Evolutionary conservation across 1,139 yeast genomes (phyloP), one percentile per base, ranked within the genome.

Genomic region (Candida glucosophila): DNA sequence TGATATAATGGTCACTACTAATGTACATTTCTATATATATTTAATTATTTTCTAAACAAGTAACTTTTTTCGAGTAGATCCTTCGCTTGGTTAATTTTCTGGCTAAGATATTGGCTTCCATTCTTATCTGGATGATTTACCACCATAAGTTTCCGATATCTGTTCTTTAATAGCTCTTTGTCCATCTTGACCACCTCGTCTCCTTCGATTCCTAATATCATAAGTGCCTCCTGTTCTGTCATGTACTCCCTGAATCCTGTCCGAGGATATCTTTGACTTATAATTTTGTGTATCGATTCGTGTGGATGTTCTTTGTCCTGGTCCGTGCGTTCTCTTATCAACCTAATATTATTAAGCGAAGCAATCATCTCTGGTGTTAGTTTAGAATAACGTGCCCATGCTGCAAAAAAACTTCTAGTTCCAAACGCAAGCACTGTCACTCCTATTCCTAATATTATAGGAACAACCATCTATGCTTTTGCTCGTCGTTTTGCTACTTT

Each of bases 101-200:
- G 74, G 3, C 83, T 76, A 25, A 81, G 36, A 40, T 73, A 80
- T 27, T 70, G 67, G 37, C 85, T 75, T 1, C 94, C 94, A 5
- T 80, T 77, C 36, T 65, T 67, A 46, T 81, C 94, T 0, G 94
- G 93, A 44, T 81, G 94, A 40, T 64, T 82, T 51, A 90, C 65
- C 95, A 90, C 86, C 59, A 83, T 81, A 34, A 63, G 51, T 49
- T 55, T 56, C 29, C 90, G 56, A 47, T 81, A 85, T 34, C 73
- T 55, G 29, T 60, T 58, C 30, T 67, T 64, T 23, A 82, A 54
- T 34, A 65, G 41, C 19, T 55, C 53, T 26, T 44, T 50, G 25
- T 67, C 60, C 22, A 73, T 41, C 14, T 51, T 47, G 32, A 70
- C 34, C 22, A 74, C 70, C 25, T 73, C 79, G 23, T 61, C 55